Conservation (phyloP, 2,329 filamentous ascomycete genomes). For the Botrytis hyacinthi region DNA sequence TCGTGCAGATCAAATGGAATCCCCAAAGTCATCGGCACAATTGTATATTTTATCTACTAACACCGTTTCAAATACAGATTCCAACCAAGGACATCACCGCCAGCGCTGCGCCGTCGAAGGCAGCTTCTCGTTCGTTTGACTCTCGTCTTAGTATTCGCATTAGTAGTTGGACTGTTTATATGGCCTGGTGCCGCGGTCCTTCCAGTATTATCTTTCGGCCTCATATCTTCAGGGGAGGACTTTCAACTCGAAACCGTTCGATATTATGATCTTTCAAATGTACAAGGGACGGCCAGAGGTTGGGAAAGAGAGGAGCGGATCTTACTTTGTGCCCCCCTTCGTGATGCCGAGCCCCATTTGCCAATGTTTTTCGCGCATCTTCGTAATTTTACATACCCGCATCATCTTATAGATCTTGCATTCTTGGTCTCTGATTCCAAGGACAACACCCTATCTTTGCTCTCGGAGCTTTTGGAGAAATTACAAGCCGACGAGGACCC, state of each 20-base stretch:
- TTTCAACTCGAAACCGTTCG: conserved; percentile 90
- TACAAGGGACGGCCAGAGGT: conserved; percentile 84
- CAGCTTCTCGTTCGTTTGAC: conserved; percentile 69
- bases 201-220: conserved; percentile 65
- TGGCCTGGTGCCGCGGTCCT: conserved; percentile 64
- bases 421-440: conserved; percentile 98
- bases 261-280: conserved; percentile 92
- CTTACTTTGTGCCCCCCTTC: conserved; percentile 86
- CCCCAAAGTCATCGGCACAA: not conserved
- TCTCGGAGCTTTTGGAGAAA: conserved; percentile 71
- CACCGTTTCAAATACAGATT: conserved; percentile 55
- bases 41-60: conserved; percentile 11
- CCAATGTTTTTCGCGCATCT: conserved; percentile 99
- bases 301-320: conserved; percentile 98
- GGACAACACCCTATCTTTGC: conserved; percentile 76
- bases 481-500: conserved; percentile 79
- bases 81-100: conserved; percentile 74
- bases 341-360: conserved; percentile 88
- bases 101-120: conserved; percentile 68
- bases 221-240: conserved; percentile 65
- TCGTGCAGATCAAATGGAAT: conserved; percentile 38
- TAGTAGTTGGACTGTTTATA: conserved; percentile 71
- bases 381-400: conserved; percentile 93
- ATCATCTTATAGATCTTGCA: conserved; percentile 92
- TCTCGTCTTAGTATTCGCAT: conserved; percentile 54